Base-by-base conservation (phyloP, 345 rosid species). In the Xanthoceras sorbifolium region DNA sequence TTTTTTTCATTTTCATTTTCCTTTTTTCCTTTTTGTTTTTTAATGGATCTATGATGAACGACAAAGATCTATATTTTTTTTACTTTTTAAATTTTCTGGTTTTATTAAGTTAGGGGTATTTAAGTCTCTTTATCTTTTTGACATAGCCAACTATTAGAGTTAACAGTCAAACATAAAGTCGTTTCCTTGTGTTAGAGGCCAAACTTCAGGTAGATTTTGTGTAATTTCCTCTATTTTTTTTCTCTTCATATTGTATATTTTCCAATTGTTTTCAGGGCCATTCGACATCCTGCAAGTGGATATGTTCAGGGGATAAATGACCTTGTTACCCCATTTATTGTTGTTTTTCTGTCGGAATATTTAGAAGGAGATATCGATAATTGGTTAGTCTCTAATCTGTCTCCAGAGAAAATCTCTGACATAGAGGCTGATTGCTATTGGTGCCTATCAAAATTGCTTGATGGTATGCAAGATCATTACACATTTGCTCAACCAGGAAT, bases 401-500 rank as follows among this genome's bases (percentile, higher is more conserved):
- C 97, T 81, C 79, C 86, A 3, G 91, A 88, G 63, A 87, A 87
- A 69, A 88, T 96, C 34, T 88, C 93, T 32, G 82, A 89, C 69
- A 74, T 96, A 44, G 99, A 96, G 87, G 98, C 98, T 18, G 99
- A 93, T 82, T 93, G 99, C 84, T 96, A 93, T 79, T 91, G 99
- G 97, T 93, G 99, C 87, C 89, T 96, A 76, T 91, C 99, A 71
- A 92, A 93, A 86, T 89, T 96, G 76, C 91, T 96, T 34, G 97
- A 96, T 82, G 99, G 98, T 77, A 96, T 96, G 98, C 99, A 96
- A 91, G 99, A 93, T 79, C 98, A 96, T 81, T 96, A 96, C 88
- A 96, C 99, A 57, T 96, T 96, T 90, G 97, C 99, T 84, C 98
- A 96, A 82, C 99, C 99, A 28, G 99, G 99, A 84, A 96, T 96